Evolutionary conservation across 306 rosid species (phyloP).

Genomic region (Sindora glabra): DNA sequence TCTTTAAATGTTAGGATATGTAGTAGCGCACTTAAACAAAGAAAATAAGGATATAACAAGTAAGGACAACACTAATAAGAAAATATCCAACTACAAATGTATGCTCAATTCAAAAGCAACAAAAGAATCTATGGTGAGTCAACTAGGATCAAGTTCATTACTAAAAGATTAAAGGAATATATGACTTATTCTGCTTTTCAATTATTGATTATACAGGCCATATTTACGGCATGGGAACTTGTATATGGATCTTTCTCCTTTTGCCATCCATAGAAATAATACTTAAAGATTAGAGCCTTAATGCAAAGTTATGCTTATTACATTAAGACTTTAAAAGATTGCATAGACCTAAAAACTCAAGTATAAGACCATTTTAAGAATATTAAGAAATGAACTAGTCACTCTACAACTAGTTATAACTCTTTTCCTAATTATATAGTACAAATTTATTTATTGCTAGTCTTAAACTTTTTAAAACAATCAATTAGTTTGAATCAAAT

Average conservation of each 20-base stretch:
- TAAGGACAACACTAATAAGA: not conserved
- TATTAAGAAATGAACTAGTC: too few species aligned
- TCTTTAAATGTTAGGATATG: slow-evolving; percentile 19
- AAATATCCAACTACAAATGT: slow-evolving; percentile 27
- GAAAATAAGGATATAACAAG: not conserved
- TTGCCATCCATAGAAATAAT: slow-evolving; percentile 40
- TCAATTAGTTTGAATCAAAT: too few species aligned
- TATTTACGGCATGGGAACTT: slow-evolving; percentile 46
- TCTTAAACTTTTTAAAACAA: too few species aligned
- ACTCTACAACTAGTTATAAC: too few species aligned
- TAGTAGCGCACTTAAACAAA: slow-evolving; percentile 10
- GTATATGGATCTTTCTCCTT: slow-evolving; percentile 41
- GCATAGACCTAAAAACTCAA: slow-evolving; percentile 21
- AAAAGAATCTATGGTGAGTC: slow-evolving; percentile 35
- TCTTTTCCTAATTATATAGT: too few species aligned
- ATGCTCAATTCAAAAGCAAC: slow-evolving; percentile 25
- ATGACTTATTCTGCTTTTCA: too few species aligned
- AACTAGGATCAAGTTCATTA: not conserved
- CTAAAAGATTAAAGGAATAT: not conserved
- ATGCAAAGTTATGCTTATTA: slow-evolving; percentile 40
- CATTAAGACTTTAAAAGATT: slow-evolving; percentile 42
- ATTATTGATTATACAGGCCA: slow-evolving; percentile 22
- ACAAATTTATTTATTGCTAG: too few species aligned
- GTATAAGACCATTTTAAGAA: not conserved
- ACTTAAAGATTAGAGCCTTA: slow-evolving; percentile 29